phyloP scores from a whole-genome alignment of 208 protist species.

The Phytomonas francai region DNA sequence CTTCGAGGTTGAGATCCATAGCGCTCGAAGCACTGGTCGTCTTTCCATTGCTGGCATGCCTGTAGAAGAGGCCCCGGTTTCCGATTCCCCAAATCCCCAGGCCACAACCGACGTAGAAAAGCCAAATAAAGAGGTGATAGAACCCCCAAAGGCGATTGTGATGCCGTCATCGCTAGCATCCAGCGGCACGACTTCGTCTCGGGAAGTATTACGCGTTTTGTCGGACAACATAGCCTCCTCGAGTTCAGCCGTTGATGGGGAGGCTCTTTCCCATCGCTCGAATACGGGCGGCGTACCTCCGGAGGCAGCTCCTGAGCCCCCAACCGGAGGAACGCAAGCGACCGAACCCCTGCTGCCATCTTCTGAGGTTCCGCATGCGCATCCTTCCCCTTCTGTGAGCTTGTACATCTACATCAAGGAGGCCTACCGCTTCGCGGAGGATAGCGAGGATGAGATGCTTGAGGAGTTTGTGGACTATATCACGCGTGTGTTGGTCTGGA shows the following conservation, averaged over 20 bases:
- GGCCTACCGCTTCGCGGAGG: constrained; percentile 22
- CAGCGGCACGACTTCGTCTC: background rate
- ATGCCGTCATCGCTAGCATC: background rate
- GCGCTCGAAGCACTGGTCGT: background rate
- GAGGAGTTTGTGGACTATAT: constrained; percentile 27
- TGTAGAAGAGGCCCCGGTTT: background rate
- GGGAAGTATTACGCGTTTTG: background rate
- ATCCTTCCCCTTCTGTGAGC: background rate
- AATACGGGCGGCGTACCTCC: background rate
- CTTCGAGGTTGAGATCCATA: constrained; percentile 14
- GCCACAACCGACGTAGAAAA: background rate
- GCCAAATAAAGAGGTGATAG: background rate
- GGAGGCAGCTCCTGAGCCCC: background rate
- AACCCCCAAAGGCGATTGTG: background rate
- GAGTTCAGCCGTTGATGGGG: background rate
- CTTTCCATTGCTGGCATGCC: background rate
- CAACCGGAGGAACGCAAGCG: background rate
- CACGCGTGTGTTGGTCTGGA: constrained; percentile 45
- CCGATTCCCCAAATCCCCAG: background rate
- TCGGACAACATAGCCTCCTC: background rate
- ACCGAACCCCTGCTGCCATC: background rate
- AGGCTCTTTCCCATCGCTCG: background rate
- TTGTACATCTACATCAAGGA: constrained; percentile 39
- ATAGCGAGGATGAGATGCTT: constrained; percentile 20
- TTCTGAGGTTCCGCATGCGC: background rate